These are phyloP conservation scores for Quercus phellos DNA, from an alignment of 331 rosid genomes.

Conservation along the genomic window DNA sequence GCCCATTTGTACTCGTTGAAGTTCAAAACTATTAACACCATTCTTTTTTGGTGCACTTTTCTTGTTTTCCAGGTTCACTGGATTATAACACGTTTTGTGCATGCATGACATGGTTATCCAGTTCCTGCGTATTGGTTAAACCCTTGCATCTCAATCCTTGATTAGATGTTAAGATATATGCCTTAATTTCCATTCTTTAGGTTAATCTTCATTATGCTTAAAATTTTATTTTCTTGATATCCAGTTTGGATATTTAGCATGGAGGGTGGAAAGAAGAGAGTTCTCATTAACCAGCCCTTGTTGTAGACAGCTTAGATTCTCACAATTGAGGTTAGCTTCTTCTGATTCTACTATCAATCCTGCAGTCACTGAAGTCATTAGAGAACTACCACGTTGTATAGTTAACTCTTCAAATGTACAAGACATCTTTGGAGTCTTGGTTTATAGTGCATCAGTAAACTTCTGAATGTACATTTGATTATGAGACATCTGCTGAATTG, in stretches of 20 bases:
- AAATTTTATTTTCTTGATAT: not conserved
- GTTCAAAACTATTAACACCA: not conserved
- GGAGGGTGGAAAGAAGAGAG: not conserved
- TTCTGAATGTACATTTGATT: not conserved
- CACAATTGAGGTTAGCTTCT: not conserved
- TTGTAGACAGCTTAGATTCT: not conserved
- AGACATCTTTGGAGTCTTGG: not conserved
- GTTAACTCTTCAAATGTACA: not conserved
- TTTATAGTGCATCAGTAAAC: not conserved
- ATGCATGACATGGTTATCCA: slow-evolving; percentile 12
- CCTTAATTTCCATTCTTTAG: not conserved
- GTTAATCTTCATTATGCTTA: not conserved
- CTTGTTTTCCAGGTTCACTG: slow-evolving; percentile 52
- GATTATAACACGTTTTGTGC: slow-evolving; percentile 49
- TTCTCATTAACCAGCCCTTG: not conserved
- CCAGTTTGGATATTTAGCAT: not conserved
- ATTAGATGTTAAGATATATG: not conserved
- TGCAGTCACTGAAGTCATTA: not conserved
- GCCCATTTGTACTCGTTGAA: not conserved
- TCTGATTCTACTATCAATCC: not conserved
- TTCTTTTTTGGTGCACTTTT: slow-evolving; percentile 4
- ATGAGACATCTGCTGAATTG: not conserved
- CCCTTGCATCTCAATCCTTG: not conserved
- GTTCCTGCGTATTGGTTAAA: not conserved
- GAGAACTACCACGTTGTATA: not conserved